Conservation (phyloP, 2,329 filamentous ascomycete species). For the Colletotrichum sansevieriae region DNA sequence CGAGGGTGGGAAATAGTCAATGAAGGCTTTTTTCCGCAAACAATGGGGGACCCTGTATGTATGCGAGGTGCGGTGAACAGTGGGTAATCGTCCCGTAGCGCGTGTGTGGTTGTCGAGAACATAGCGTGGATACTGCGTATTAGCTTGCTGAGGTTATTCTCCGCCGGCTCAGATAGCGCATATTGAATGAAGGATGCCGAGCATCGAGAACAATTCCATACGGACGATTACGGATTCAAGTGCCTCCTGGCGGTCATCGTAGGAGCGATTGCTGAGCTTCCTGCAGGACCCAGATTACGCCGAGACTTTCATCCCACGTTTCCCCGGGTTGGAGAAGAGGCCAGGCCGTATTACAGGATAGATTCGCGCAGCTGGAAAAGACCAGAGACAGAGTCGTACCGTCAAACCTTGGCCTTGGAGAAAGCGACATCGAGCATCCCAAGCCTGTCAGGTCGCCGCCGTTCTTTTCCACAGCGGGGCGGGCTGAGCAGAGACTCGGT, state of each 20-base stretch:
- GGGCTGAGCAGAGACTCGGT: constrained; percentile 15
- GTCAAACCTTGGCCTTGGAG: constrained; percentile 29
- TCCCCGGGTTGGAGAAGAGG: constrained; percentile 20
- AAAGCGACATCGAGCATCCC: constrained; percentile 14
- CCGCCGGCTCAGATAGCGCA: constrained; percentile 20
- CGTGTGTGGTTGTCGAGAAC: constrained; percentile 19
- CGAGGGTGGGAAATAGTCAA: not conserved
- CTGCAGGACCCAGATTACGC: constrained; percentile 15
- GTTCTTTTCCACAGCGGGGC: constrained; percentile 23
- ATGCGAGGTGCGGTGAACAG: constrained; percentile 39
- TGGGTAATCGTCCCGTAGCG: constrained; percentile 31
- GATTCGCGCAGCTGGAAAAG: constrained; percentile 11
- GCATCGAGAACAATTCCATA: constrained; percentile 25
- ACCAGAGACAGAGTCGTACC: constrained; percentile 19
- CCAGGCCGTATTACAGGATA: constrained; percentile 13
- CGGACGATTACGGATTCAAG: constrained; percentile 6
- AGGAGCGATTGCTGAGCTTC: constrained; percentile 3
- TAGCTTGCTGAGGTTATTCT: constrained; percentile 30
- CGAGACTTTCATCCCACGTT: constrained; percentile 23
- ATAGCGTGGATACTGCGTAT: constrained; percentile 28
- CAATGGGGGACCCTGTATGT: constrained; percentile 38
- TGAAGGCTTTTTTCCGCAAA: constrained; percentile 31
- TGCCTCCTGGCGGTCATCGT: not conserved
- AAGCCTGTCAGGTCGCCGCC: constrained; percentile 19
- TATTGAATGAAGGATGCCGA: constrained; percentile 7